A percentile compares a stretch with the other conserved stretches of the same genome.
Conservation (phyloP, 1,139 yeast genomes). For the Scheffersomyces parashehatae region DNA sequence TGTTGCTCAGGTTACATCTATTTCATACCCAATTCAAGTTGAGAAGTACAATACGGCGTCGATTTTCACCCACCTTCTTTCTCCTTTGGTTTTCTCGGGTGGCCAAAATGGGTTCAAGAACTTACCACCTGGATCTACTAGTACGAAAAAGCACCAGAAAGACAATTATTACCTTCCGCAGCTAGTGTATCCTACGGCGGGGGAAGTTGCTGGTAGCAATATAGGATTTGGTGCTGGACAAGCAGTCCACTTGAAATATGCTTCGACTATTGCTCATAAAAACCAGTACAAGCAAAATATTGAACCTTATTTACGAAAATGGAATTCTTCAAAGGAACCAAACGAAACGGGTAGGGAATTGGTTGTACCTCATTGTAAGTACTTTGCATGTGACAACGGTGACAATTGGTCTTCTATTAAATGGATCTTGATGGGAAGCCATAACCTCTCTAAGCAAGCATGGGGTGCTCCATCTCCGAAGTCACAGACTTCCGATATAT, state of each 20-base stretch:
- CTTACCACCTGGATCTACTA: constrained; percentile 30
- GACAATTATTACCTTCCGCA: constrained; percentile 41
- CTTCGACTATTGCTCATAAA: constrained; percentile 19
- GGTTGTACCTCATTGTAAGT: constrained; percentile 42
- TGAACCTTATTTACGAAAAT: constrained; percentile 33
- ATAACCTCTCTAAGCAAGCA: constrained; percentile 65
- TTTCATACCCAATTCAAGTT: constrained; percentile 53
- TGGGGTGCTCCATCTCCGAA: constrained; percentile 55
- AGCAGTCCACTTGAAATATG: constrained; percentile 54
- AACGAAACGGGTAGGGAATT: constrained; percentile 31
- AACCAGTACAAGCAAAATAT: constrained; percentile 35
- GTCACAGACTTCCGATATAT: constrained; percentile 17
- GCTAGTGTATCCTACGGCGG: constrained; percentile 55
- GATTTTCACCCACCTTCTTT: constrained; percentile 55
- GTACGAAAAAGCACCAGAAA: constrained; percentile 26
- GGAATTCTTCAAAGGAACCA: constrained; percentile 21
- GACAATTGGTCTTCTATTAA: constrained; percentile 51
- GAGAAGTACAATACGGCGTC: constrained; percentile 37
- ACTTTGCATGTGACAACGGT: constrained; percentile 44
- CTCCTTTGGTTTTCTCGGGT: constrained; percentile 40
- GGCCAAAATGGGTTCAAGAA: constrained; percentile 11
- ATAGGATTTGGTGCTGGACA: constrained; percentile 53
- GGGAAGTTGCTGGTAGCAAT: constrained; percentile 46
- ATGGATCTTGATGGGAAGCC: constrained; percentile 70
- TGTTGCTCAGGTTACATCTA: constrained; percentile 59